phyloP scores from a whole-genome alignment of 1,284 basidiomycete species.

The Sanghuangporus sanghuang region DNA sequence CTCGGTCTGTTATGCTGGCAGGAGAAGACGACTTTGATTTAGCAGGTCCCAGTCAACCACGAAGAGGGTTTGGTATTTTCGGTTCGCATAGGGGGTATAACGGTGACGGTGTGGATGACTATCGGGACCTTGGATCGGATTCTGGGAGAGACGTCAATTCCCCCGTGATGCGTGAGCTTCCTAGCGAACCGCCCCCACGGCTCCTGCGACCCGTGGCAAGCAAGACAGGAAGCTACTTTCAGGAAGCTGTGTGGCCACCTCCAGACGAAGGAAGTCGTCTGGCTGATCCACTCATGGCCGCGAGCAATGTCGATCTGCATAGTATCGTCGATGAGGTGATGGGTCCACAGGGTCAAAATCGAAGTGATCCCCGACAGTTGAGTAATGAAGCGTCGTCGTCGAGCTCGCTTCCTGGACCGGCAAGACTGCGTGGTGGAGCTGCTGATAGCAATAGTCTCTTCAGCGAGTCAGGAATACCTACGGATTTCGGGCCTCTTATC shows the following conservation, averaged over 20 bases:
- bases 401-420: neutral
- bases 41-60: conserved; percentile 24
- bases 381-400: neutral
- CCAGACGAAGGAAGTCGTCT: conserved; percentile 35
- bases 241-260: conserved; percentile 46
- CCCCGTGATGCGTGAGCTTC: conserved; percentile 14
- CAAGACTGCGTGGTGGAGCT: conserved; percentile 8
- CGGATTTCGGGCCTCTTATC: neutral
- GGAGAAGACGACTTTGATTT: conserved; percentile 42
- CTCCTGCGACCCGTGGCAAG: conserved; percentile 37
- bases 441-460: conserved; percentile 6
- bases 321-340: conserved; percentile 49
- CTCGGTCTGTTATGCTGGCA: conserved; percentile 36
- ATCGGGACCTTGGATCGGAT: conserved; percentile 17
- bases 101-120: neutral
- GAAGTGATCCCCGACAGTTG: neutral
- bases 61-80: conserved; percentile 29
- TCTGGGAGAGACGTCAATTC: neutral
- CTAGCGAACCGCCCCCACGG: conserved; percentile 25
- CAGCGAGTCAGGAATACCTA: neutral
- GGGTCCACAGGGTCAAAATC: conserved; percentile 31
- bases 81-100: conserved; percentile 21
- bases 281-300: conserved; percentile 38
- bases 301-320: conserved; percentile 33
- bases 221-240: conserved; percentile 45